Evolutionary conservation across 2,329 filamentous ascomycete genomes (phyloP).

Genomic region (Xylariaceae sp.): DNA sequence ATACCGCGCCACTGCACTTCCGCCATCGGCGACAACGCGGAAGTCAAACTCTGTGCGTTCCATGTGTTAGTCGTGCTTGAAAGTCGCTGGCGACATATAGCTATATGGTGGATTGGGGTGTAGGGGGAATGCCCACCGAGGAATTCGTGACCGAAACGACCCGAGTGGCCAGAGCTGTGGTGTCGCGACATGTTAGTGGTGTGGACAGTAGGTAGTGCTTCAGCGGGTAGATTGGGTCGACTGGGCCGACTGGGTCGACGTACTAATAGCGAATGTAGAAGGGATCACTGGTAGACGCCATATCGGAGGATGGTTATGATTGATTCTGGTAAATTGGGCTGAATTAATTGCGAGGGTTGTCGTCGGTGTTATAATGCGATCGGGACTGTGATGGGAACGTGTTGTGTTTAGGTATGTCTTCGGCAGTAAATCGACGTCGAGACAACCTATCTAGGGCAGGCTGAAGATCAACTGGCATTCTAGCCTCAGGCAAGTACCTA

Average conservation of each 20-base stretch:
- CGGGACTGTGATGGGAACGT: not conserved
- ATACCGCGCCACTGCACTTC: slow-evolving; percentile 90
- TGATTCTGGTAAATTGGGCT: not conserved
- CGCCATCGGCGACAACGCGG: slow-evolving; percentile 82
- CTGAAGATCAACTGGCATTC: not conserved
- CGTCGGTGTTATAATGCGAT: not conserved
- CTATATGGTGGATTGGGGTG: not conserved
- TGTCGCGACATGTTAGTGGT: slow-evolving; percentile 9
- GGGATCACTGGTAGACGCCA: slow-evolving; percentile 62
- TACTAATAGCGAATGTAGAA: slow-evolving; percentile 99
- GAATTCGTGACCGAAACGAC: slow-evolving; percentile 96
- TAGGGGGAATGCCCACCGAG: slow-evolving; percentile 56
- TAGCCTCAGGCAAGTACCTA: not conserved
- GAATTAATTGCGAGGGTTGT: not conserved
- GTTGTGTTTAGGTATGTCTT: not conserved
- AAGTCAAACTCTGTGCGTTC: slow-evolving; percentile 81
- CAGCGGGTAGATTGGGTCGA: too few species aligned
- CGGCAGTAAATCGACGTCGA: not conserved
- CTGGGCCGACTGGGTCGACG: slow-evolving; percentile 30
- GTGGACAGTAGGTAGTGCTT: not conserved
- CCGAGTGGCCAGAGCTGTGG: slow-evolving; percentile 87
- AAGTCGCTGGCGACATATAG: not conserved
- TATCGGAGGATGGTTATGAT: slow-evolving; percentile 4
- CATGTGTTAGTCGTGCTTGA: not conserved
- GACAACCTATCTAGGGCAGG: not conserved